These are phyloP conservation scores for Aspergillus campestris DNA, from an alignment of 495 filamentous ascomycete genomes.

Conservation along the genomic window DNA sequence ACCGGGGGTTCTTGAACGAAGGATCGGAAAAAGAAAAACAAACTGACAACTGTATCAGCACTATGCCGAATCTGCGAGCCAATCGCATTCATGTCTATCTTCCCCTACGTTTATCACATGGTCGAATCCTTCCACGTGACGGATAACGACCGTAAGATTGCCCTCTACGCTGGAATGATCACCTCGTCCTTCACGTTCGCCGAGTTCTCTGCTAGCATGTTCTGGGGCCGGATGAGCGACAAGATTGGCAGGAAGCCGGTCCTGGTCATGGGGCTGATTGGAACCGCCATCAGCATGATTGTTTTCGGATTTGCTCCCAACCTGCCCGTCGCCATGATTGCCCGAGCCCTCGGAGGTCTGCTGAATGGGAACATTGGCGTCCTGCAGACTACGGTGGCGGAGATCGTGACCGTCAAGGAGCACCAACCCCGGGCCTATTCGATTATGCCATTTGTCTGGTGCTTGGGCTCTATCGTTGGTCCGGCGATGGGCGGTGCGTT, in stretches of 20 bases:
- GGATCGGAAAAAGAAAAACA: too few relatives aligned
- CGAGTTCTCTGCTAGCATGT: conserved; percentile 79
- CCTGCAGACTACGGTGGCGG: conserved; percentile 87
- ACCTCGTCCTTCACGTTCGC: conserved; percentile 95
- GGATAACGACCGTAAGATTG: conserved; percentile 67
- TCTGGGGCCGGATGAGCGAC: conserved; percentile 93
- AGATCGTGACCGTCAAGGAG: conserved; percentile 83
- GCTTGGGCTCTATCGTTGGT: conserved; percentile 83
- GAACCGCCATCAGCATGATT: conserved; percentile 89
- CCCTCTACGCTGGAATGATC: conserved; percentile 91
- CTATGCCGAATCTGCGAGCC: conserved; percentile 94
- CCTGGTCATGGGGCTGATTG: conserved; percentile 74
- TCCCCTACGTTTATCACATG: conserved; percentile 99
- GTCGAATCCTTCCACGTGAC: conserved; percentile 84
- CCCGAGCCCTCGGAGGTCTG: conserved; percentile 79
- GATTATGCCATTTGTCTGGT: conserved; percentile 98
- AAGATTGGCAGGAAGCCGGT: conserved; percentile 88
- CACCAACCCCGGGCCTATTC: conserved; percentile 90
- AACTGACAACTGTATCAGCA: conserved; percentile 49
- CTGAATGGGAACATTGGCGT: conserved; percentile 97
- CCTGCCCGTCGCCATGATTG: conserved; percentile 75
- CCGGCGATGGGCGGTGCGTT: conserved; percentile 84
- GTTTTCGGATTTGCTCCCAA: conserved; percentile 87
- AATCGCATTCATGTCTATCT: conserved; percentile 99
- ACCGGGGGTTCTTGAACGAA: too few relatives aligned